These are phyloP conservation scores for Ehretia macrophylla DNA, from an alignment of 257 asterid species.

Conservation along the genomic window DNA sequence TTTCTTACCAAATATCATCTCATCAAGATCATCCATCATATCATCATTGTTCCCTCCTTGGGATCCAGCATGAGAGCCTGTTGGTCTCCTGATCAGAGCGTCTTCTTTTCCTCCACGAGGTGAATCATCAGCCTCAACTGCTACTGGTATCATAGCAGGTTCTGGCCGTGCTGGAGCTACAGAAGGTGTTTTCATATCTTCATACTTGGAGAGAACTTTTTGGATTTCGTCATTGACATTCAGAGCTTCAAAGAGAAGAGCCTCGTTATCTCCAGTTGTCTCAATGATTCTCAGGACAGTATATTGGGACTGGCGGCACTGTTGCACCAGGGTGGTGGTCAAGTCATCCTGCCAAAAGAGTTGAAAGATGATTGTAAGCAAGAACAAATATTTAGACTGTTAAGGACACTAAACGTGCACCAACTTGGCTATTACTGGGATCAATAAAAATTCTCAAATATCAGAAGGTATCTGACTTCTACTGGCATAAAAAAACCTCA, in stretches of 20 bases:
- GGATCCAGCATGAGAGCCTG: conserved; percentile 28
- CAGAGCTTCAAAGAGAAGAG: conserved; percentile 89
- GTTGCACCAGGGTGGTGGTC: conserved; percentile 68
- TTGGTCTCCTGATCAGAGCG: conserved; percentile 52
- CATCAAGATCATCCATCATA: conserved; percentile 95
- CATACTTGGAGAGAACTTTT: conserved; percentile 71
- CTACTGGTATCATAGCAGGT: conserved; percentile 95
- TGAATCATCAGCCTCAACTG: conserved; percentile 77
- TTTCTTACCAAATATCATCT: conserved; percentile 95
- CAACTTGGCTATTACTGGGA: neutral
- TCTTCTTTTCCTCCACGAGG: conserved; percentile 64
- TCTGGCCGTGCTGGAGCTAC: conserved; percentile 56
- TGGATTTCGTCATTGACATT: conserved; percentile 88
- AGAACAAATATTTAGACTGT: neutral
- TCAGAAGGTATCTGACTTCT: neutral
- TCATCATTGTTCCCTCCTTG: conserved; percentile 63
- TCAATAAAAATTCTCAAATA: too few species aligned
- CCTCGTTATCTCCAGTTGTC: conserved; percentile 85
- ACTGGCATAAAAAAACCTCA: neutral
- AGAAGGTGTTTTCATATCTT: conserved; percentile 65
- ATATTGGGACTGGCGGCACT: conserved; percentile 74
- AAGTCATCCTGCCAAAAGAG: conserved; percentile 66
- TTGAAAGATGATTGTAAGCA: conserved; percentile 2
- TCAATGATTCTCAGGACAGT: conserved; percentile 82
- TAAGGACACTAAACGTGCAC: neutral